A percentile compares a stretch with the other conserved stretches of the same genome.
Evolutionary conservation across 1,284 basidiomycete genomes (phyloP).

Genomic region (Entoloma clypeatum): DNA sequence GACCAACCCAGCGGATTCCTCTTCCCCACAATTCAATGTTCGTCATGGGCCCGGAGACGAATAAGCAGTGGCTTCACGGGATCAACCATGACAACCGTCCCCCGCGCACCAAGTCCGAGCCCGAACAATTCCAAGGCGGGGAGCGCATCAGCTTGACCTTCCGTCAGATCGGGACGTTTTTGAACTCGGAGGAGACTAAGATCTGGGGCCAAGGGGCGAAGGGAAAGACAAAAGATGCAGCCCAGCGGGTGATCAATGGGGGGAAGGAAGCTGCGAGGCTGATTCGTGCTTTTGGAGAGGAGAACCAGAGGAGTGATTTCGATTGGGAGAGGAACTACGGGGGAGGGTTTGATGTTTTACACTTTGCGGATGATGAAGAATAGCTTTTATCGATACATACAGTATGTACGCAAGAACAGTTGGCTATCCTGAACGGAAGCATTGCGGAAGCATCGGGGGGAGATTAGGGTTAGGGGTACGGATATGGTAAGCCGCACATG

Average conservation of each 20-base stretch:
- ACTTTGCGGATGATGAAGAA: conserved; percentile 37
- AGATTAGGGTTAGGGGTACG: conserved; percentile 14
- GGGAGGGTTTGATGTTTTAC: conserved; percentile 61
- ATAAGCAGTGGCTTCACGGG: conserved; percentile 64
- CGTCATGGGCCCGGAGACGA: conserved; percentile 67
- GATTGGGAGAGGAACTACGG: conserved; percentile 65
- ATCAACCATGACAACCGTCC: conserved; percentile 70
- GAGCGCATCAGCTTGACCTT: conserved; percentile 76
- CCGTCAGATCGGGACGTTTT: conserved; percentile 69
- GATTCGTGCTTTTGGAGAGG: conserved; percentile 61
- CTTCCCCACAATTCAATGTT: conserved; percentile 78
- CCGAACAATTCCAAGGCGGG: conserved; percentile 51
- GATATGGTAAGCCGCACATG: conserved; percentile 12
- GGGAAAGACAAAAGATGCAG: conserved; percentile 51
- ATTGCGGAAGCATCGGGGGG: conserved; percentile 1
- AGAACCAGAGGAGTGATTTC: conserved; percentile 65
- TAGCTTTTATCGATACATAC: conserved; percentile 8
- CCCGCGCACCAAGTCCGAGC: conserved; percentile 42
- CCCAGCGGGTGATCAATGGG: conserved; percentile 47
- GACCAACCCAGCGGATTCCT: conserved; percentile 56
- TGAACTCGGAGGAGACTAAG: conserved; percentile 42
- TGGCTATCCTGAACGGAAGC: conserved; percentile 9
- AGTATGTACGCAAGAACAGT: conserved; percentile 5
- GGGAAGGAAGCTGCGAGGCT: conserved; percentile 47
- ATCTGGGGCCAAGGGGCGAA: conserved; percentile 71